Evolutionary conservation across 805 yeast genomes (phyloP), one percentile per base, ranked within the genome.

Genomic region (Wickerhamomyces queroliae): DNA sequence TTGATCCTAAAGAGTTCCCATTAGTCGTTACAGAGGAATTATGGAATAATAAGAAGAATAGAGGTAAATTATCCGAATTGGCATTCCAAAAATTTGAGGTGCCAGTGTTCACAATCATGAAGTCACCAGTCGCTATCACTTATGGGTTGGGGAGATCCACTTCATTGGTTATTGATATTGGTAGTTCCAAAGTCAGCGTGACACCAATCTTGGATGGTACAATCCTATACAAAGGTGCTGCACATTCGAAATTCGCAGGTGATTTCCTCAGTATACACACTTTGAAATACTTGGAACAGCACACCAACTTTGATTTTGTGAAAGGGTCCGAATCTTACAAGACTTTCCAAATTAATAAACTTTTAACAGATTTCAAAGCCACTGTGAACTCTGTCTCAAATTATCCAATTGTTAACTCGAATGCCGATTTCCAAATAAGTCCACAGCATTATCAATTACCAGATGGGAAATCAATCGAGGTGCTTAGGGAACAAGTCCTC

Each of bases 141-240:
- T 82, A 83, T 56, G 81, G 89, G n/a, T 68, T 80, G 47, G 91
- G 95, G 2, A 78, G 80, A 53, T 73, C 85, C 20, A 80, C 83
- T 10, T 88, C 91, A 5, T 67, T 90, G 42, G 86, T 89, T 8
- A 72, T 89, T 20, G 96, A 90, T 56, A 62, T 89, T 33, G 96
- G 96, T 3, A 70, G 84, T 9, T 69, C 82, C 4, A 74, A 76
- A 5, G 71, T 82, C 15, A 71, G 80, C 24, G 85, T 87, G 9
- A 83, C 93, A 0, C 95, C 95, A 9, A 74, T 87, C 16, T 63
- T 77, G 45, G 89, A 84, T 51, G 96, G 95, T 28, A 72, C 75
- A 13, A 74, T 87, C 37, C 72, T 83, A 38, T 63, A 70, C 46
- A 83, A 81, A 55, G 83, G 86, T 35, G 70, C 78, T 5, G 65